Conservation (phyloP, 225 moss, liverwort and hornwort genomes). For the Takakia lepidozioides region DNA sequence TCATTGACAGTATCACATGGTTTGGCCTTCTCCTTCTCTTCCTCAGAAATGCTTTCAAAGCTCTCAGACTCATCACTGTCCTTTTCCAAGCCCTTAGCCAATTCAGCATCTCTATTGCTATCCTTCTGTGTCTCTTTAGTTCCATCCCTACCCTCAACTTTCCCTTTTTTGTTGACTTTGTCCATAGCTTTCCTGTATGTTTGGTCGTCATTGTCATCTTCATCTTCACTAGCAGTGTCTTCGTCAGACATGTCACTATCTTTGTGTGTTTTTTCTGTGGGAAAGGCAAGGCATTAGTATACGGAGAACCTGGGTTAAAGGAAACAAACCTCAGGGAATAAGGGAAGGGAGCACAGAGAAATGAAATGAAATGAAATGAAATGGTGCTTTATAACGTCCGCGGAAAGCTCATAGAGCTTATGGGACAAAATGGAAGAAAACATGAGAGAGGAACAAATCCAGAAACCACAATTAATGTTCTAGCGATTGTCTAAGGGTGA, state of each 20-base stretch:
- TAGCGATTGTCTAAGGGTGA: too few relatives aligned
- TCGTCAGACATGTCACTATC: slow-evolving; percentile 20
- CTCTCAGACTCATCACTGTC: slow-evolving; percentile 11
- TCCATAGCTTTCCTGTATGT: slow-evolving; percentile 14
- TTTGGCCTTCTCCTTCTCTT: slow-evolving; percentile 6
- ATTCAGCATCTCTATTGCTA: neutral
- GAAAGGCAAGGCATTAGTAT: too few relatives aligned
- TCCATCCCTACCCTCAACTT: slow-evolving; percentile 6
- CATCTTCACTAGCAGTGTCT: slow-evolving; percentile 68
- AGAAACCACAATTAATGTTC: too few relatives aligned
- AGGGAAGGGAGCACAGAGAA: too few relatives aligned
- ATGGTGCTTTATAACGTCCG: too few relatives aligned
- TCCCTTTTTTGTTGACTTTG: slow-evolving; percentile 20
- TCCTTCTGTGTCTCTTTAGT: neutral
- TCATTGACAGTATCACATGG: slow-evolving; percentile 27
- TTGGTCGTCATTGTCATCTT: slow-evolving; percentile 22
- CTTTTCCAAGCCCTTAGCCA: slow-evolving; percentile 11
- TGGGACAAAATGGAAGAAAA: too few relatives aligned
- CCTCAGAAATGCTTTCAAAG: slow-evolving; percentile 12
- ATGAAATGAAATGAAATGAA: too few relatives aligned
- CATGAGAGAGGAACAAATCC: too few relatives aligned
- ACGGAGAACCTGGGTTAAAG: too few relatives aligned
- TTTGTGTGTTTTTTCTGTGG: too few relatives aligned
- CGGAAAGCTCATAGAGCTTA: too few relatives aligned
- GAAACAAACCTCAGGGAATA: too few relatives aligned